A percentile compares a stretch with the other conserved stretches of the same genome.
Conservation (phyloP, 768 basidiomycete genomes). For the Mycena capillaripes region DNA sequence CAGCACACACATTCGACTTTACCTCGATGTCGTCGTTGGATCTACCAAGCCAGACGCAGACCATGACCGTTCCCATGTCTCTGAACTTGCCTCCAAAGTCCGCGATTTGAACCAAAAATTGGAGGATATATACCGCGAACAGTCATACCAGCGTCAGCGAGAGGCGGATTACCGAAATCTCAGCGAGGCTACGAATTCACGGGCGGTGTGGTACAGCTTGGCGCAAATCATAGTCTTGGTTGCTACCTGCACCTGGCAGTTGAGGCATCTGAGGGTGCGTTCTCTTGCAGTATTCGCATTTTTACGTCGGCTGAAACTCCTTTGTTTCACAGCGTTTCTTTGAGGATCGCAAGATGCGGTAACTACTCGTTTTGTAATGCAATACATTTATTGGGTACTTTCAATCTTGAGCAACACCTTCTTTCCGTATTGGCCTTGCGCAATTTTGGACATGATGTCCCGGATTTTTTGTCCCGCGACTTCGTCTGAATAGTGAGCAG, state of each 20-base stretch:
- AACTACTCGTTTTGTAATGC: slow-evolving; percentile 39
- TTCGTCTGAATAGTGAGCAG: slow-evolving; percentile 51
- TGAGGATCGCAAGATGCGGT: slow-evolving; percentile 87
- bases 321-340: slow-evolving; percentile 77
- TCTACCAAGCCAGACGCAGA: slow-evolving; percentile 89
- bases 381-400: slow-evolving; percentile 32
- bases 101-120: slow-evolving; percentile 95
- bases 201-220: slow-evolving; percentile 95
- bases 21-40: slow-evolving; percentile 95
- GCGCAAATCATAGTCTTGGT: slow-evolving; percentile 89
- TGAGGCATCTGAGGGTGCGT: slow-evolving; percentile 89
- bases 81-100: slow-evolving; percentile 84
- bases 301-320: slow-evolving; percentile 14
- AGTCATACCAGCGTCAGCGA: slow-evolving; percentile 97
- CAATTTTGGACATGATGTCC: slow-evolving; percentile 58
- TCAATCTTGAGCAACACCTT: slow-evolving; percentile 59
- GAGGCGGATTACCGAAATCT: slow-evolving; percentile 92
- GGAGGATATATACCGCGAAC: slow-evolving; percentile 93
- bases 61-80: slow-evolving; percentile 88
- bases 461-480: slow-evolving; percentile 61
- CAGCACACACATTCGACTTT: slow-evolving; percentile 90
- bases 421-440: slow-evolving; percentile 55
- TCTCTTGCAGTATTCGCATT: slow-evolving; percentile 1
- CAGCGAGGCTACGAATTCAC: slow-evolving; percentile 91
- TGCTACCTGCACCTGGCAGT: slow-evolving; percentile 92